Evolutionary conservation across 1,284 basidiomycete species (phyloP).

Genomic region (Ustilago sp.): DNA sequence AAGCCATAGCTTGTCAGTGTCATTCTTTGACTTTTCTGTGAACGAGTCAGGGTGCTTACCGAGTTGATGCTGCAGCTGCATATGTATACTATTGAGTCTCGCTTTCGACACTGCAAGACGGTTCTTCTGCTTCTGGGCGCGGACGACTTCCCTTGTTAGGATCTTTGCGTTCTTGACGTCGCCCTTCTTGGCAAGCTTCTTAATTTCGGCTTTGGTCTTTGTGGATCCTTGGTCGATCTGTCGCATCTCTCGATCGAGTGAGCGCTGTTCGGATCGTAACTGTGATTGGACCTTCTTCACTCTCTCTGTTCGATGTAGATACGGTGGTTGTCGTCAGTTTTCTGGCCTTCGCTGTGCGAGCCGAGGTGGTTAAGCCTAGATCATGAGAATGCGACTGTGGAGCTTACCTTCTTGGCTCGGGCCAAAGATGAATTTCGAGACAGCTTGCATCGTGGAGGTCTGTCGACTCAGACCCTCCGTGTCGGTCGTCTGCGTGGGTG

Average conservation of each 20-base stretch:
- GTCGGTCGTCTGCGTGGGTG: background rate
- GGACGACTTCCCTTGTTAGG: constrained; percentile 91
- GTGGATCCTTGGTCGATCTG: constrained; percentile 85
- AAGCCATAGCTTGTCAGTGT: background rate
- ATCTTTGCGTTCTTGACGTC: constrained; percentile 92
- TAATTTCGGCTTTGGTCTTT: constrained; percentile 85
- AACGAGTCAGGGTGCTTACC: constrained; percentile 73
- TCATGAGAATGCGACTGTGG: background rate
- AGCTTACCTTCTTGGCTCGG: constrained; percentile 85
- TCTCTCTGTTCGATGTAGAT: constrained; percentile 30
- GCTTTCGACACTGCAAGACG: constrained; percentile 92
- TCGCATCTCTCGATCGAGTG: constrained; percentile 63
- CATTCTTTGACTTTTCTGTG: no score
- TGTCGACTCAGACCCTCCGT: background rate
- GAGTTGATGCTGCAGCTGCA: constrained; percentile 91
- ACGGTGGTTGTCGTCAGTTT: background rate
- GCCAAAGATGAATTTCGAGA: constrained; percentile 91
- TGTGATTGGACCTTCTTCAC: constrained; percentile 63
- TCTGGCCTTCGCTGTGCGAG: background rate
- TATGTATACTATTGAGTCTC: constrained; percentile 87
- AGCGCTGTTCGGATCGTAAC: constrained; percentile 63
- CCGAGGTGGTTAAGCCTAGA: background rate
- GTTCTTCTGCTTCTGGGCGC: constrained; percentile 94
- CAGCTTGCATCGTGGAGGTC: constrained; percentile 77
- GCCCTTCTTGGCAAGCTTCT: constrained; percentile 89